Conservation (phyloP, 371 early-diverging fungal genomes). For the Vairimorpha necatrix region DNA sequence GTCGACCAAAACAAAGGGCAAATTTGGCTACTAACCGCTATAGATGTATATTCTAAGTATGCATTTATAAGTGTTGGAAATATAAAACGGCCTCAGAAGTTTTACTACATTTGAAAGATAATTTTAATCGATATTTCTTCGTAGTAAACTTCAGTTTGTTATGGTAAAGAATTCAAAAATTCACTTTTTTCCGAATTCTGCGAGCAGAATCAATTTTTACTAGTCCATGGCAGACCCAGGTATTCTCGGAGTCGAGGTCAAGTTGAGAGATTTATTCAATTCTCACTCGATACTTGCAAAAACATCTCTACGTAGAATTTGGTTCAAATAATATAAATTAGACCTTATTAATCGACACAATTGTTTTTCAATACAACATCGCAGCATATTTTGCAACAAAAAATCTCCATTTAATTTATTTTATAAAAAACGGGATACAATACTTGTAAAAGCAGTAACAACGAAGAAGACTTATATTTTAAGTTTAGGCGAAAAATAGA, state of each 20-base stretch:
- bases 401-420: conserved; percentile 3
- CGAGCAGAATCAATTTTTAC: background rate
- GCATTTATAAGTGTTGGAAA: no score
- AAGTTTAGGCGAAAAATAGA: background rate
- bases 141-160: background rate
- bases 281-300: background rate
- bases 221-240: background rate
- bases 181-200: background rate
- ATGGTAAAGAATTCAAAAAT: conserved; percentile 3
- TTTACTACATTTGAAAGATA: no score
- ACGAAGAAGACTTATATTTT: background rate
- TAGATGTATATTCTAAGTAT: no score
- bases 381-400: background rate
- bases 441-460: background rate
- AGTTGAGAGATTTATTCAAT: conserved; percentile 1
- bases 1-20: no score
- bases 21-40: no score
- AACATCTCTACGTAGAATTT: background rate
- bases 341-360: background rate
- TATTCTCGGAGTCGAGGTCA: conserved; percentile 1
- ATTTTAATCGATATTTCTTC: no score
- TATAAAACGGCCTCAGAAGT: no score
- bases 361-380: background rate
- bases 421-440: background rate
- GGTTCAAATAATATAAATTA: background rate